Percentiles rank a stretch among this genome's conserved stretches.
phyloP scores from a whole-genome alignment of 306 rosid species.

The Cucurbita argyrosperma region DNA sequence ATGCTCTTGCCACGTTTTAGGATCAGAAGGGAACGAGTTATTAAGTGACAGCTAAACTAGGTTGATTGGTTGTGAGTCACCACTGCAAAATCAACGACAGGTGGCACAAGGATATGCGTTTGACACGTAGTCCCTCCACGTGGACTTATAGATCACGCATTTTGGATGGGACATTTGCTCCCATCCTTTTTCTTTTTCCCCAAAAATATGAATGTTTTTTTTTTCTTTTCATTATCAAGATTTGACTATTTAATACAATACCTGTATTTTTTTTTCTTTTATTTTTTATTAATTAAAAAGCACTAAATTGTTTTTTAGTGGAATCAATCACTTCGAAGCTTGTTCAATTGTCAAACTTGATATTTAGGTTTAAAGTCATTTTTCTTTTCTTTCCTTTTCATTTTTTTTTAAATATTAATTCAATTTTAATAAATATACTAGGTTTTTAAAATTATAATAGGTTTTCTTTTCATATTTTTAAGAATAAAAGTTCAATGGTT shows the following conservation, averaged over 20 bases:
- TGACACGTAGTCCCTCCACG: slow-evolving; percentile 1
- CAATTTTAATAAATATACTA: not conserved
- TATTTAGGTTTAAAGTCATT: not conserved
- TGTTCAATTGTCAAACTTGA: not conserved
- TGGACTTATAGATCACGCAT: no score
- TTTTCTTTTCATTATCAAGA: not conserved
- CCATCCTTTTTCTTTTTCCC: not conserved
- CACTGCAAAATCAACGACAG: not conserved
- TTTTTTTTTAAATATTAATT: not conserved
- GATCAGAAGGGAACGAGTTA: not conserved
- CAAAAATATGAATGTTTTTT: not conserved
- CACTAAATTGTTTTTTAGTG: not conserved
- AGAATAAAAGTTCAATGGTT: not conserved
- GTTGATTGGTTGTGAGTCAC: not conserved
- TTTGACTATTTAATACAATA: not conserved
- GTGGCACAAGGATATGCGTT: not conserved
- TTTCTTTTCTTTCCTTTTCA: not conserved
- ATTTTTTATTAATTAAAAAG: not conserved
- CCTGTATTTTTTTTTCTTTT: not conserved
- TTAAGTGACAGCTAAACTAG: not conserved
- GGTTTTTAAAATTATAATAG: not conserved
- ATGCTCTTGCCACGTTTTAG: slow-evolving; percentile 1
- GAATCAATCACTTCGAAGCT: not conserved
- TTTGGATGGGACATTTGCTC: not conserved
- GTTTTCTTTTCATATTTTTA: not conserved